phyloP scores from a whole-genome alignment of 2,329 filamentous ascomycete species.

The Chaetomium sp. region DNA sequence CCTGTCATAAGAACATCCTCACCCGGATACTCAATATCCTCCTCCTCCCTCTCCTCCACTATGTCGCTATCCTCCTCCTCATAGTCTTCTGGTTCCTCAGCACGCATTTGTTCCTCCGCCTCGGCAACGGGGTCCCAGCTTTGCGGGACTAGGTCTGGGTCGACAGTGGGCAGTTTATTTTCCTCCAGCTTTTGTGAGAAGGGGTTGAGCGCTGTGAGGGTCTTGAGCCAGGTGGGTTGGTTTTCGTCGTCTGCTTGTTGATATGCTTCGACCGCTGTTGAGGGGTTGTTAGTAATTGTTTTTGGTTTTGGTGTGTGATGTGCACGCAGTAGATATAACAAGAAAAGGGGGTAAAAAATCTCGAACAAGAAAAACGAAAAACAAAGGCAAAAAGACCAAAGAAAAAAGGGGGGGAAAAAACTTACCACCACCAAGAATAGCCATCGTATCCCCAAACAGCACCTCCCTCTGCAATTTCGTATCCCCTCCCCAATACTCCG shows the following conservation, averaged over 20 bases:
- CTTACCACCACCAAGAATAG: slow-evolving; percentile 19
- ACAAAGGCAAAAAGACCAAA: background rate
- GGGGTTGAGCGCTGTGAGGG: slow-evolving; percentile 6
- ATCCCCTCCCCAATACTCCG: slow-evolving; percentile 33
- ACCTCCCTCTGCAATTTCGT: slow-evolving; percentile 31
- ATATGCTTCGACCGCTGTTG: too few relatives aligned
- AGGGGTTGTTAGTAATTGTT: too few relatives aligned
- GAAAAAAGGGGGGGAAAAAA: background rate
- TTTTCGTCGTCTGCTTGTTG: too few relatives aligned
- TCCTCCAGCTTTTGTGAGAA: slow-evolving; percentile 1
- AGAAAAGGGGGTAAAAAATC: too few relatives aligned
- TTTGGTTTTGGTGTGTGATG: too few relatives aligned
- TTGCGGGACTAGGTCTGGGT: background rate
- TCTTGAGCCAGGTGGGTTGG: background rate
- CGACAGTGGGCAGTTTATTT: slow-evolving; percentile 7
- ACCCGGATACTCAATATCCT: background rate
- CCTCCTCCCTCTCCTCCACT: background rate
- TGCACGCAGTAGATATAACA: too few relatives aligned
- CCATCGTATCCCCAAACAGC: slow-evolving; percentile 21
- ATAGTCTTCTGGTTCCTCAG: background rate
- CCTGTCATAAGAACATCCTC: slow-evolving; percentile 10
- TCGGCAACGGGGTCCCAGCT: slow-evolving; percentile 9
- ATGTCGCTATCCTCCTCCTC: background rate
- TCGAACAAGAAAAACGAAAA: too few relatives aligned
- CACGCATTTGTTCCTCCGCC: background rate